A percentile compares a stretch with the other conserved stretches of the same genome.
phyloP scores from a whole-genome alignment of 1,139 yeast species.

The Geotrichum reessii region DNA sequence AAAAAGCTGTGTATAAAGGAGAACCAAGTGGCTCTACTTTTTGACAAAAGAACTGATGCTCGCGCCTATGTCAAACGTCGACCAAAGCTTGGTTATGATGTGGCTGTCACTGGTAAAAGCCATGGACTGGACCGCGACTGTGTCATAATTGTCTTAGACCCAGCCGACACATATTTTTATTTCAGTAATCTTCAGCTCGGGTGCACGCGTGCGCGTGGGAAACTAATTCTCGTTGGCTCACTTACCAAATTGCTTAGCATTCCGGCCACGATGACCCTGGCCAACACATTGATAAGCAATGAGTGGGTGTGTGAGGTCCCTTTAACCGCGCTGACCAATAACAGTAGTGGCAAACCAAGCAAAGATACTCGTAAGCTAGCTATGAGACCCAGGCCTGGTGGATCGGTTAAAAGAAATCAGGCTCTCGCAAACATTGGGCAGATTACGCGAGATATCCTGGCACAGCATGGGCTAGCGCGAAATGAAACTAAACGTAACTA shows the following conservation, averaged over 20 bases:
- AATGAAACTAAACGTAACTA: background rate
- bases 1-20: background rate
- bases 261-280: conserved; percentile 43
- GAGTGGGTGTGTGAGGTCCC: conserved; percentile 40
- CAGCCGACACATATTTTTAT: conserved; percentile 50
- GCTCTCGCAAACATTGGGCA: background rate
- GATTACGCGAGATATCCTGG: background rate
- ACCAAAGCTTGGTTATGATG: background rate
- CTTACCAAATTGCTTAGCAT: background rate
- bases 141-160: conserved; percentile 76
- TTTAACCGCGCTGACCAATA: background rate
- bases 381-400: background rate
- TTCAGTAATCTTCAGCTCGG: background rate
- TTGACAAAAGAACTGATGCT: conserved; percentile 59
- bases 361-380: background rate
- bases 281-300: conserved; percentile 33
- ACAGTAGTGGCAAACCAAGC: background rate
- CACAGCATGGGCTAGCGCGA: background rate
- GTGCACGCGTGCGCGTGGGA: conserved; percentile 62
- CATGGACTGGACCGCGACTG: conserved; percentile 96
- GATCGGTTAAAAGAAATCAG: background rate
- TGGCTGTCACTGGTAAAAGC: background rate
- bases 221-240: conserved; percentile 79
- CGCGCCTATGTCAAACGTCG: conserved; percentile 30
- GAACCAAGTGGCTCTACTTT: conserved; percentile 45